Conservation (phyloP, 768 basidiomycete genomes). For the Rhizopogon vulgaris region DNA sequence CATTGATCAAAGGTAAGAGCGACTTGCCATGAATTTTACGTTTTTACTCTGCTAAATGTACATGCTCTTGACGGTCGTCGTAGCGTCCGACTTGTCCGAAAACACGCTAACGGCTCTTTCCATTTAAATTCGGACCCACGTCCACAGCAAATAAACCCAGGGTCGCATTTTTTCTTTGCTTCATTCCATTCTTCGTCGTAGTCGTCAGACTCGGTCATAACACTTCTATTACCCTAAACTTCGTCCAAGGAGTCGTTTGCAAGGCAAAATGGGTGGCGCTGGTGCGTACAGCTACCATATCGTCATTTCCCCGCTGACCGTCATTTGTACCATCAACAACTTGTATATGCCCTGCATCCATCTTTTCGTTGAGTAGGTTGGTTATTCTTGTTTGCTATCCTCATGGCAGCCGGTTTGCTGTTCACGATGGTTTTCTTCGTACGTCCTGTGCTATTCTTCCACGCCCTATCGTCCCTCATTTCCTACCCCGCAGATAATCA, state of each 20-base stretch:
- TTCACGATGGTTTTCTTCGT: slow-evolving; percentile 99
- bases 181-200: background rate
- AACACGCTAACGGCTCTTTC: background rate
- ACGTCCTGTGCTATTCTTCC: slow-evolving; percentile 30
- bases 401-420: slow-evolving; percentile 88
- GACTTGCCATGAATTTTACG: background rate
- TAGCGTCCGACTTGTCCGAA: background rate
- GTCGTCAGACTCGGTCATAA: too few relatives aligned
- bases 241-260: too few relatives aligned
- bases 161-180: slow-evolving; percentile 1
- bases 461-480: background rate
- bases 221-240: background rate
- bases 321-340: background rate
- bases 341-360: background rate
- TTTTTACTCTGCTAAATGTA: background rate
- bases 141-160: background rate
- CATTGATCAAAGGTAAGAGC: background rate
- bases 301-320: background rate
- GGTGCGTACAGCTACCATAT: slow-evolving; percentile 24
- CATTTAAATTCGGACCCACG: background rate
- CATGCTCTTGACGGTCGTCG: background rate
- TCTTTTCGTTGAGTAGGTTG: slow-evolving; percentile 51
- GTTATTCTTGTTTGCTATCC: slow-evolving; percentile 95
- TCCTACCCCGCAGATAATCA: slow-evolving; percentile 75
- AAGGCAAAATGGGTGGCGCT: slow-evolving; percentile 34